Conservation (phyloP, 768 basidiomycete species). For the Suillus luteus region DNA sequence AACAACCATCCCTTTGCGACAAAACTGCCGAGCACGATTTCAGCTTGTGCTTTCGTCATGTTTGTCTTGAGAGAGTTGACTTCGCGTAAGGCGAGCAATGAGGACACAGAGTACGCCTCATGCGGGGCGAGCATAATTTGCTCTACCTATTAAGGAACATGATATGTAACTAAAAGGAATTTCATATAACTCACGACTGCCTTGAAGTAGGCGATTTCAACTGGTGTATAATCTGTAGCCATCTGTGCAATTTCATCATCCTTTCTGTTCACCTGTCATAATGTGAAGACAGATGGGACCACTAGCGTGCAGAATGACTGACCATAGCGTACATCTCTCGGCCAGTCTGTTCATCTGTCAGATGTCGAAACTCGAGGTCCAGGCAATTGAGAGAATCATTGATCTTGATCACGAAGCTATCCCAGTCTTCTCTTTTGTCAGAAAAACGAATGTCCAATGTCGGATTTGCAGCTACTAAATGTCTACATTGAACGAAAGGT, state of each 20-base stretch:
- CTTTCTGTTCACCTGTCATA: conserved; percentile 69
- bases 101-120: conserved; percentile 75
- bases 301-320: conserved; percentile 25
- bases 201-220: conserved; percentile 85
- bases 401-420: conserved; percentile 56
- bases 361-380: conserved; percentile 69
- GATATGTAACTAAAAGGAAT: conserved; percentile 1
- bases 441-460: conserved; percentile 47
- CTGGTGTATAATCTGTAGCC: conserved; percentile 78
- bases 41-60: conserved; percentile 77
- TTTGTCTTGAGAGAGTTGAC: conserved; percentile 56
- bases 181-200: conserved; percentile 57
- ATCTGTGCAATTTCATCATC: conserved; percentile 82
- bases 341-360: conserved; percentile 66
- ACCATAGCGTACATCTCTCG: conserved; percentile 71
- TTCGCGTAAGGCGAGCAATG: conserved; percentile 75
- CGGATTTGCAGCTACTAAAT: conserved; percentile 51
- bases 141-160: conserved; percentile 60
- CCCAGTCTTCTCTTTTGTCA: conserved; percentile 52
- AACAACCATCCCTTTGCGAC: conserved; percentile 81
- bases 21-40: conserved; percentile 72
- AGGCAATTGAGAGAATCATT: conserved; percentile 67
- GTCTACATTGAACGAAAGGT: conserved; percentile 13
- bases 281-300: neutral
- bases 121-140: conserved; percentile 83